Conservation (phyloP, 2,329 filamentous ascomycete genomes). For the Ceratocystis albifundus region DNA sequence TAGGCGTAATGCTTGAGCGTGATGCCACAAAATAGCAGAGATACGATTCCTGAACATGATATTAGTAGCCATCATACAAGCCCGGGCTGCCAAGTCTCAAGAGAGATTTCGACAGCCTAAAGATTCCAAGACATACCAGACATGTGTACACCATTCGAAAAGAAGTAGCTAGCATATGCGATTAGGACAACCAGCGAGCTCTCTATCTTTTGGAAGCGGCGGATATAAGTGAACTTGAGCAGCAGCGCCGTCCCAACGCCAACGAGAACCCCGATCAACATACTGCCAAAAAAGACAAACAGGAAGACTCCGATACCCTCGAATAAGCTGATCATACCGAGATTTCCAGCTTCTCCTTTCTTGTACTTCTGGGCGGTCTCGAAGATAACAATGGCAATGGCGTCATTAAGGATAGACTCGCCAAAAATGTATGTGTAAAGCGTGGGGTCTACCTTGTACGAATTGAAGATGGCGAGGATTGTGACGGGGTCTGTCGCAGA, state of each 20-base stretch:
- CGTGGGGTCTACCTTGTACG: slow-evolving; percentile 98
- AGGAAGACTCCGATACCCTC: slow-evolving; percentile 92
- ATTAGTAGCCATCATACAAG: neutral
- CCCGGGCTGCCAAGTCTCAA: neutral
- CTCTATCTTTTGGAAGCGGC: slow-evolving; percentile 90
- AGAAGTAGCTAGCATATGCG: slow-evolving; percentile 94
- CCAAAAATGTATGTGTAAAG: slow-evolving; percentile 98
- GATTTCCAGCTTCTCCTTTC: slow-evolving; percentile 56
- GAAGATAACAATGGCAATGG: slow-evolving; percentile 95
- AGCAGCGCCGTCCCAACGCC: slow-evolving; percentile 78
- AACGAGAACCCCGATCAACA: slow-evolving; percentile 77
- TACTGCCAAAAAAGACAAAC: slow-evolving; percentile 86
- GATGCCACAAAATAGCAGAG: slow-evolving; percentile 92
- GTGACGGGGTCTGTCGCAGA: slow-evolving; percentile 96
- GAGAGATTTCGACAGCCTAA: neutral
- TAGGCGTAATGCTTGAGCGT: slow-evolving; percentile 98
- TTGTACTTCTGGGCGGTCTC: slow-evolving; percentile 93
- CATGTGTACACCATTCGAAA: slow-evolving; percentile 89
- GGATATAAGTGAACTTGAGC: slow-evolving; percentile 88
- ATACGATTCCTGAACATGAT: slow-evolving; percentile 64
- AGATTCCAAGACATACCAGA: slow-evolving; percentile 54
- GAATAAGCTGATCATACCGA: slow-evolving; percentile 72
- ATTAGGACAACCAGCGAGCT: slow-evolving; percentile 89
- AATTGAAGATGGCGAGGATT: slow-evolving; percentile 96
- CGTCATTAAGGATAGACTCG: slow-evolving; percentile 95